phyloP scores from a whole-genome alignment of 257 asterid genomes.

The Nicotiana tomentosiformis region DNA sequence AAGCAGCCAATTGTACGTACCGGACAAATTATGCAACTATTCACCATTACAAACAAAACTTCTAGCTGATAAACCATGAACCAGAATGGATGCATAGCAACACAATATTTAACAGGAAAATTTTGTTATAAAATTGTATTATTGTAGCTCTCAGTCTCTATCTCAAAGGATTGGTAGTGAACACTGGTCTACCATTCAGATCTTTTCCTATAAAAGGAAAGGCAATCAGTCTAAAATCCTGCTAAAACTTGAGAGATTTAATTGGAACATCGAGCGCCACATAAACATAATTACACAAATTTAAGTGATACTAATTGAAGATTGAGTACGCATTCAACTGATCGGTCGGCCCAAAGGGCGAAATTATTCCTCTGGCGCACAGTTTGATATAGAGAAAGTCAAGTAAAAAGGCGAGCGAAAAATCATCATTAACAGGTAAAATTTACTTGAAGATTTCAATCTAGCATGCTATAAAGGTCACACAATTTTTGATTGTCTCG shows the following conservation, averaged over 20 bases:
- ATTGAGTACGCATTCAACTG: neutral
- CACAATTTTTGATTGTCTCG: neutral
- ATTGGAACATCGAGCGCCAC: neutral
- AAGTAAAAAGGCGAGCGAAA: neutral
- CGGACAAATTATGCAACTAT: neutral
- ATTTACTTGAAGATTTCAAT: neutral
- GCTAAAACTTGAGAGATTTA: neutral
- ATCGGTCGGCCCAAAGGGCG: too few relatives aligned
- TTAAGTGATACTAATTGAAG: neutral
- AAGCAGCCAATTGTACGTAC: neutral
- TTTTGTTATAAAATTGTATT: neutral
- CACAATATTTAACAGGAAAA: neutral
- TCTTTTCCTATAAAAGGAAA: neutral
- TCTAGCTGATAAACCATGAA: neutral
- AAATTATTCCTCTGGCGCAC: too few relatives aligned
- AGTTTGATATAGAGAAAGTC: neutral
- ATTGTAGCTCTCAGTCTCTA: neutral
- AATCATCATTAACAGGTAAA: neutral
- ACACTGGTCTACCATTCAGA: neutral
- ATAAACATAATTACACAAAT: neutral
- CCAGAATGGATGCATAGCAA: neutral
- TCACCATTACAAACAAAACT: neutral
- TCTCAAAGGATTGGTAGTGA: neutral
- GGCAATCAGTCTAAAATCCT: neutral
- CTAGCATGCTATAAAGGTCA: neutral